A percentile compares a stretch with the other conserved stretches of the same genome.
These are phyloP conservation scores for Jatropha multifida DNA, from an alignment of 441 rosid genomes.

Conservation along the genomic window DNA sequence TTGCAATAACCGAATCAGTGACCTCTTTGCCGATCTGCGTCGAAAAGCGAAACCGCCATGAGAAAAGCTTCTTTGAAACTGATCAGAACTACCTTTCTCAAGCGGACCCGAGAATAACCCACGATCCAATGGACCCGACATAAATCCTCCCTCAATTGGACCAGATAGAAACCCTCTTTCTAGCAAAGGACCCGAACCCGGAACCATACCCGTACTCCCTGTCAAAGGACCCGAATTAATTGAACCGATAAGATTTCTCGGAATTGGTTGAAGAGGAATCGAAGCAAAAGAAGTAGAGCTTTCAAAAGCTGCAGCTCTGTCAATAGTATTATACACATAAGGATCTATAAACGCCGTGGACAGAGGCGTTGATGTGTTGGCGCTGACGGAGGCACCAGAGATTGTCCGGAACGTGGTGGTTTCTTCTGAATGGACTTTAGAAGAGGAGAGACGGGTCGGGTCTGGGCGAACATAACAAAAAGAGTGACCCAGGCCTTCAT, in stretches of 20 bases:
- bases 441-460: conserved; percentile 32
- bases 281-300: conserved; percentile 50
- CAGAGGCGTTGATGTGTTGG: conserved; percentile 54
- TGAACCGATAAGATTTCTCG: conserved; percentile 38
- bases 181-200: conserved; percentile 49
- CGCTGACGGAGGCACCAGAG: conserved; percentile 56
- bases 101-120: conserved; percentile 55
- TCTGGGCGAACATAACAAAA: conserved; percentile 55
- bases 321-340: conserved; percentile 32
- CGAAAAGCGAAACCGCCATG: conserved; percentile 41
- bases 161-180: conserved; percentile 83
- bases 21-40: conserved; percentile 33
- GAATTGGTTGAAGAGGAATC: conserved; percentile 47
- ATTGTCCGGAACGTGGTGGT: conserved; percentile 48
- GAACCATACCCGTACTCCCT: conserved; percentile 10
- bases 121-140: conserved; percentile 70
- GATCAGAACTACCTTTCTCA: conserved; percentile 27
- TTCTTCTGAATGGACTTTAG: conserved; percentile 48
- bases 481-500: conserved; percentile 55
- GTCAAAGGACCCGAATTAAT: conserved; percentile 36
- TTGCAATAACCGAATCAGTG: conserved; percentile 33
- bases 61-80: conserved; percentile 37
- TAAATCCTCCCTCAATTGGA: conserved; percentile 74
- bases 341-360: conserved; percentile 45
- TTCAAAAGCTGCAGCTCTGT: conserved; percentile 49